Base-by-base conservation (phyloP, 176 grass and related monocot species). In the Pontederia crassipes region DNA sequence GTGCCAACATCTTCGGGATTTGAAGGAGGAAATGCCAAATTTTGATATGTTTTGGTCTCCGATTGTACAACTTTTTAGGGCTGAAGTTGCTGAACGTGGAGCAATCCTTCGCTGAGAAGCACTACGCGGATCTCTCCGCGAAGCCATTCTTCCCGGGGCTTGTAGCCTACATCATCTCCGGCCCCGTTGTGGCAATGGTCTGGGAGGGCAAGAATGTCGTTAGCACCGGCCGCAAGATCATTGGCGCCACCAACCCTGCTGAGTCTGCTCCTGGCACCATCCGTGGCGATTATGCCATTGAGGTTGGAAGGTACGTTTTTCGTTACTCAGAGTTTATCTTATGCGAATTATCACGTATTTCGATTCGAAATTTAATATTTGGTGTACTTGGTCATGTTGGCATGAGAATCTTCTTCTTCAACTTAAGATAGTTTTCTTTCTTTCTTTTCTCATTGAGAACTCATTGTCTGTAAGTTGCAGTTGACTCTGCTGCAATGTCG, bases 191-290 rank as follows among this genome's bases (percentile, higher is more conserved):
- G 45, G 89, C 89, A 73, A 95, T 89, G 89, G 89, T 89, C 45
- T 95, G 89, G 89, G 89, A 89, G 71, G 89, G 89, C 49, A 95
- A 89, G 76, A 75, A 71, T 54, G 85, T 95, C 8, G 89, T 95
- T 12, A 7, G 68, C 49, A 95, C 85, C 17, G 89, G 89, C 46
- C 89, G 89, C 77, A 85, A 82, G 85, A 78, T 89, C 29, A 75
- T 95, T 12, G 89, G 89, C 1, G 89, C 89, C 59, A 95, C 89
- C 65, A 77, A 80, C 64, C 89, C 89, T 45, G 80, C 72, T 17
- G 79, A 87, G 8, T 59, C 89, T 3, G 79, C 75, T 45, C 85
- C 89, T 0, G 89, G 89, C 48, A 86, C 89, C 67, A 95, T 95
- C 67, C 85, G 85, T 62, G 82, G 89, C 47, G 89, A 95, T 75